Percentiles rank a stretch among this genome's conserved stretches.
phyloP scores from a whole-genome alignment of 2,329 filamentous ascomycete genomes.

The Teratosphaeria viscida region DNA sequence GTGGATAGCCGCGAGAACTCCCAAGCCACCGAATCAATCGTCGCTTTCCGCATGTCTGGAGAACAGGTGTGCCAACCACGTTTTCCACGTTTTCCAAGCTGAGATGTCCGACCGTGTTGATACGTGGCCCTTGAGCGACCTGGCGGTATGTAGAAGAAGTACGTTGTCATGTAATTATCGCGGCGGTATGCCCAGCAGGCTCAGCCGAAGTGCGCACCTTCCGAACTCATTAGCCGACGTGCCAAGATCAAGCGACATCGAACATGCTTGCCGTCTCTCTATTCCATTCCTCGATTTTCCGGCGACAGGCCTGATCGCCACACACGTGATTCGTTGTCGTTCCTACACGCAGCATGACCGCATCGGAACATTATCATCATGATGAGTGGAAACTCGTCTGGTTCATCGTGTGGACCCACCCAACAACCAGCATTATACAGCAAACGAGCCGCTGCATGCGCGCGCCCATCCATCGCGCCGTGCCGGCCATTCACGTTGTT shows the following conservation, averaged over 20 bases:
- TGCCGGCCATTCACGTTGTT: slow-evolving; percentile 12
- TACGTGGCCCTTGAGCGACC: not conserved
- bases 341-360: not conserved
- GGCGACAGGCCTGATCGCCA: not conserved
- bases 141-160: not conserved
- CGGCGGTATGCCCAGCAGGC: not conserved
- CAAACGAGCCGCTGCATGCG: slow-evolving; percentile 1
- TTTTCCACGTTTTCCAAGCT: no score
- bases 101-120: not conserved
- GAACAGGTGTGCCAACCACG: no score
- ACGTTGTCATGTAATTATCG: not conserved
- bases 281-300: not conserved
- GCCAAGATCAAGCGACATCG: not conserved
- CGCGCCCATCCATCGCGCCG: slow-evolving; percentile 3
- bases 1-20: not conserved
- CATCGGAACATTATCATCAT: not conserved
- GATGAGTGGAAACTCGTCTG: not conserved
- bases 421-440: not conserved
- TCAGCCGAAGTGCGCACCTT: not conserved
- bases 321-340: not conserved
- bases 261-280: not conserved
- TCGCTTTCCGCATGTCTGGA: no score
- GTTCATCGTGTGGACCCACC: not conserved
- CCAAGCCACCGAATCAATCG: no score
- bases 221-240: not conserved